Base-by-base conservation (phyloP, 345 rosid genomes). In the Aethionema arabicum region DNA sequence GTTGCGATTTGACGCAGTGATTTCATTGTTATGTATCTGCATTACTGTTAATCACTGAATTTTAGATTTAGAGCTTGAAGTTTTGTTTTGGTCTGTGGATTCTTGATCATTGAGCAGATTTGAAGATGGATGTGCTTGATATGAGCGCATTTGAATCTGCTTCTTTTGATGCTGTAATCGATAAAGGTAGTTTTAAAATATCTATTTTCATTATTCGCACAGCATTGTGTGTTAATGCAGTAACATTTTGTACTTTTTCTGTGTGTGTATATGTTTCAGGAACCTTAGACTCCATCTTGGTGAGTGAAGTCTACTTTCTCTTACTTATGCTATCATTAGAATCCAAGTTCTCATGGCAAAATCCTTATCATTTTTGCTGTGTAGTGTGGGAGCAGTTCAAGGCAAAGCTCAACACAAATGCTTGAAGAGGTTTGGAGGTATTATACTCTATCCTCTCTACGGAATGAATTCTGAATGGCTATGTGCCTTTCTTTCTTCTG, bases 201-300 rank as follows among this genome's bases (percentile, higher is more conserved):
- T 32, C 52, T 41, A 27, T 63, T 21, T 21, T 2, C 8, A 30
- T 37, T 30, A 14, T 40, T 32, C 7, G 31, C 43, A 5, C 11
- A 15, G 53, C 63, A 6, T 49, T 47, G 32, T 47, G 8, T 59
- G n/a, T 63, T 39, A 40, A 27, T 37, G 36, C 32, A 12, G 3
- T 60, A 33, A 66, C 63, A 11, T 12, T 29, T 61, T 52, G 39
- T 50, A 52, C 0, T 2, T 43, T 62, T 7, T 56, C 4, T 35
- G 12, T 55, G 35, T 55, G 16, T 70, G 47, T 61, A 37, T 62
- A 27, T 36, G 10, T 53, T 68, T 32, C 85, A 90, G 98, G 98
- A 71, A 91, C 96, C 31, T 82, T 90, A 9, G 98, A 91, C 76
- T 91, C 98, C 32, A 74, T 91, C 65, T 67, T 87, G 86, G 98